These are phyloP conservation scores for Lunularia cruciata DNA, from an alignment of 225 moss, liverwort and hornwort genomes.

Conservation along the genomic window DNA sequence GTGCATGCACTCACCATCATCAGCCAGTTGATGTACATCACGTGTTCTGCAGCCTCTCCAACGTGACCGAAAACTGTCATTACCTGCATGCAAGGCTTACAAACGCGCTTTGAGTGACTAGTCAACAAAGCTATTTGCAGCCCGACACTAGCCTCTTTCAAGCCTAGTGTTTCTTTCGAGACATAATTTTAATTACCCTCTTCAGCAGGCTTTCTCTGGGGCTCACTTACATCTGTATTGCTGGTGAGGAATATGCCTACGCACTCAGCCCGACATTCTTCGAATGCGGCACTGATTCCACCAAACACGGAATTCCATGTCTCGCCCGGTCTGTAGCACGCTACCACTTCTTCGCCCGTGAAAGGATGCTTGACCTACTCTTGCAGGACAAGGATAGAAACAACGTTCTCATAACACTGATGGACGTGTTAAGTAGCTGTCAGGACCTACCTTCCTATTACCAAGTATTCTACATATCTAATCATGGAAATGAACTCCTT, in stretches of 20 bases:
- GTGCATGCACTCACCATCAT: conserved; percentile 50
- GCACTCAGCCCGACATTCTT: conserved; percentile 80
- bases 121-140: too few relatives aligned
- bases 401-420: not conserved
- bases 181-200: not conserved
- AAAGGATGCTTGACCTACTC: conserved; percentile 60
- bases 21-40: conserved; percentile 68
- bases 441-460: too few relatives aligned
- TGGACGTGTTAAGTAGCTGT: too few relatives aligned
- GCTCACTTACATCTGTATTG: conserved; percentile 40
- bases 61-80: conserved; percentile 63
- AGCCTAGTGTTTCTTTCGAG: not conserved
- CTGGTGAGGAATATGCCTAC: conserved; percentile 64
- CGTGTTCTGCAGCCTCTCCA: conserved; percentile 50
- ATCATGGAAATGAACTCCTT: too few relatives aligned
- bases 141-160: too few relatives aligned
- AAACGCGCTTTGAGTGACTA: not conserved
- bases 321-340: conserved; percentile 63
- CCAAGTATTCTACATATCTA: too few relatives aligned
- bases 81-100: conserved; percentile 33
- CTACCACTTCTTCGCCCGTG: conserved; percentile 42
- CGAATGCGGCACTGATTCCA: conserved; percentile 53
- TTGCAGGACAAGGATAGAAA: not conserved
- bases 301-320: conserved; percentile 72
- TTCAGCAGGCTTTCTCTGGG: not conserved